These are phyloP conservation scores for Digitaria exilis DNA, from an alignment of 202 grass and related monocot genomes.

Conservation along the genomic window DNA sequence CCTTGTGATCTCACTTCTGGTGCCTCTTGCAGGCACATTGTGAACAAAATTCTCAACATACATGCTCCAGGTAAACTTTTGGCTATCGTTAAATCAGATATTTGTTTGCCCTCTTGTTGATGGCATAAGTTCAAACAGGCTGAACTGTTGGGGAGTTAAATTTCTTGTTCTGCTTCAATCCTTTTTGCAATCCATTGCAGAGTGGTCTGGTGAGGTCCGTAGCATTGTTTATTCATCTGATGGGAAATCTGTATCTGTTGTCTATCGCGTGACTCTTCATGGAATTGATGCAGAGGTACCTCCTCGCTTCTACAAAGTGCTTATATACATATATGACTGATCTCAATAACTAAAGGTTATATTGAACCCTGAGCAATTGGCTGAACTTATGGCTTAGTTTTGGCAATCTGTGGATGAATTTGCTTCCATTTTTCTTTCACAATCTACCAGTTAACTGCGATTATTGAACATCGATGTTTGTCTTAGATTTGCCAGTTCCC, in stretches of 20 bases:
- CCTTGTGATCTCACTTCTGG: slow-evolving; percentile 28
- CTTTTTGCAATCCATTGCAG: slow-evolving; percentile 47
- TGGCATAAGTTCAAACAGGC: slow-evolving; percentile 2
- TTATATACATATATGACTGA: background rate
- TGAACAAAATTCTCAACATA: slow-evolving; percentile 83
- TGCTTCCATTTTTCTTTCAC: background rate
- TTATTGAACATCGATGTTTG: background rate
- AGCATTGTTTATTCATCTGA: slow-evolving; percentile 83
- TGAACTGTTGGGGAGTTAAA: slow-evolving; percentile 13
- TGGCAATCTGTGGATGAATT: slow-evolving; percentile 24
- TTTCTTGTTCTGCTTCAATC: slow-evolving; percentile 28
- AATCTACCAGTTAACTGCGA: background rate
- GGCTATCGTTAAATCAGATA: background rate
- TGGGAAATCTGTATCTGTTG: slow-evolving; percentile 74
- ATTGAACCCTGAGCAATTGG: background rate
- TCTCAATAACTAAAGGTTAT: background rate
- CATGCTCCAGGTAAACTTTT: slow-evolving; percentile 70
- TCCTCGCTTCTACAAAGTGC: slow-evolving; percentile 12
- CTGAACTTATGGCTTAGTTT: slow-evolving; percentile 2
- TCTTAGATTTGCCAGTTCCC: background rate
- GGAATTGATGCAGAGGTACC: slow-evolving; percentile 92
- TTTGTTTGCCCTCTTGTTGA: background rate
- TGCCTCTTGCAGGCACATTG: slow-evolving; percentile 75
- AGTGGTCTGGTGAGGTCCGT: slow-evolving; percentile 91
- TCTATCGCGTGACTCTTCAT: slow-evolving; percentile 89